Base-by-base conservation (phyloP, 2,329 filamentous ascomycete genomes). In the Penicillium expansum region DNA sequence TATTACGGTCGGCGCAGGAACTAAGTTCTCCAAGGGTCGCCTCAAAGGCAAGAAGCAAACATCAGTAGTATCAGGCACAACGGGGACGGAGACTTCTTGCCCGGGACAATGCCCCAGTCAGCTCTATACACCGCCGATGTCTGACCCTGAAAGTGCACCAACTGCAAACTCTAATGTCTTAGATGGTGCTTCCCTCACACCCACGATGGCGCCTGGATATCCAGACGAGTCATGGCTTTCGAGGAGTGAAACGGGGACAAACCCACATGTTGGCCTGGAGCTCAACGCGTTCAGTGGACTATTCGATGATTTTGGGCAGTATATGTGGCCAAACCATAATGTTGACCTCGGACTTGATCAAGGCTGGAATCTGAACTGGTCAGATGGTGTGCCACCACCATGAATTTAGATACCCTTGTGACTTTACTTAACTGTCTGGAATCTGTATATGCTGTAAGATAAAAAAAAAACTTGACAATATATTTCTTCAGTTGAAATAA, bases 361-460 rank as follows among this genome's bases (percentile, higher is more conserved):
- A 52, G 74, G 74, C 20, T 76, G 73, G 74, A 67, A 71, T 55
- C 49, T 72, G 52, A 71, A 76, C 57, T 76, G 74, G 74, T 68
- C 69, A 48, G 67, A 70, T 59, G 55, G 41, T 55, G 41, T 49
- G 20, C 41, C 54, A 13, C 42, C 55, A n/a, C 35, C 37, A 22
- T 45, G 20, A 47, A 32, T 30, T n/a, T 30, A 32, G 33, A 52
- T 29, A 39, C 9, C 9, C 27, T n/a, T 41, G 20, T 32, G 18
- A 2, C 18, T 22, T 33, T 14, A 16, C 5, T n/a, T 24, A 11
- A 24, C 13, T n/a, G 18, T 11, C 9, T 48, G 8, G 16, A 24
- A n/a, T 13, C 5, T 20, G 24, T 45, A 41, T 29, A 29, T 24
- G 24, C 16, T 42, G 41, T 52, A 45, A 32, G n/a, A 6, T 39